Percentiles rank a stretch among this genome's conserved stretches.
These are phyloP conservation scores for Ceratocystis huliohia DNA, from an alignment of 2,329 filamentous ascomycete species.

Conservation along the genomic window DNA sequence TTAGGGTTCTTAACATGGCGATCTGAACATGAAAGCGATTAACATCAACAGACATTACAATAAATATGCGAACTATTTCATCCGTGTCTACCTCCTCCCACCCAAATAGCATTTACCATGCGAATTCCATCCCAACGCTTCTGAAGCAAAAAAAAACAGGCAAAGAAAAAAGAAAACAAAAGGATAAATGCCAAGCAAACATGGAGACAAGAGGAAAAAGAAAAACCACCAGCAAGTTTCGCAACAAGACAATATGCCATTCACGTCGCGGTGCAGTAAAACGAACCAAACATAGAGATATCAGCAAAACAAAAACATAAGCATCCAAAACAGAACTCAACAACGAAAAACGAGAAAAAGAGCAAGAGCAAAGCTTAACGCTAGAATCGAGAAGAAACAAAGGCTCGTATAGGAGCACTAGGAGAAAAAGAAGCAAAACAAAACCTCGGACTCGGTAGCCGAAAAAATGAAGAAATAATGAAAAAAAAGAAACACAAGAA, in stretches of 20 bases:
- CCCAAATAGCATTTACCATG: neutral
- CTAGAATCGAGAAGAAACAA: neutral
- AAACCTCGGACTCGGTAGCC: neutral
- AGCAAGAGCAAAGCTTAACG: neutral
- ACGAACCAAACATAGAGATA: slow-evolving; percentile 4
- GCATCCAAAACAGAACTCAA: neutral
- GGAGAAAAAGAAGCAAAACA: neutral
- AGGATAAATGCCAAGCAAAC: neutral
- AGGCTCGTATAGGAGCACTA: neutral
- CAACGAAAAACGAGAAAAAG: neutral
- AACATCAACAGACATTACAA: slow-evolving; percentile 6
- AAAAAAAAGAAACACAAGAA: neutral
- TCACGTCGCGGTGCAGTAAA: neutral
- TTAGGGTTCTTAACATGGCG: neutral
- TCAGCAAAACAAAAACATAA: neutral
- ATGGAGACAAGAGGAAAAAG: neutral
- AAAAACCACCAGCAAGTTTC: neutral
- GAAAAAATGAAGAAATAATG: neutral
- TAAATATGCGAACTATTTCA: neutral
- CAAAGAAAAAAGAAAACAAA: slow-evolving; percentile 1
- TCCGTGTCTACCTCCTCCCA: neutral
- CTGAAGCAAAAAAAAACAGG: neutral
- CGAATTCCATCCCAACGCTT: neutral
- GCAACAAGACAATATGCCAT: neutral
- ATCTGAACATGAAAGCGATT: neutral